A percentile compares a stretch with the other conserved stretches of the same genome.
phyloP scores from a whole-genome alignment of 257 asterid species.

The Primulina huaijiensis region DNA sequence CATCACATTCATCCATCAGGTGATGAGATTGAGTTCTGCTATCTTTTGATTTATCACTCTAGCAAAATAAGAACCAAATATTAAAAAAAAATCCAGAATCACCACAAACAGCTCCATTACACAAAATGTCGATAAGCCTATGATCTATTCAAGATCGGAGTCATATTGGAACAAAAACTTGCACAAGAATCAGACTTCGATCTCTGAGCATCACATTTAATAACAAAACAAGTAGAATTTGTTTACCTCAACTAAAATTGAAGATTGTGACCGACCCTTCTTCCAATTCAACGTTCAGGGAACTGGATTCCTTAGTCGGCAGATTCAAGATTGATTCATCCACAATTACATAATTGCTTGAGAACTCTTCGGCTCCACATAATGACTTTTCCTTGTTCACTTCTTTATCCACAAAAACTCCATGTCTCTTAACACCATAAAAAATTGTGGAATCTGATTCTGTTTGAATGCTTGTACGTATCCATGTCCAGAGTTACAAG shows the following conservation, averaged over 20 bases:
- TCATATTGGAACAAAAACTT: constrained; percentile 4
- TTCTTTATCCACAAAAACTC: not conserved
- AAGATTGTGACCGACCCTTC: constrained; percentile 22
- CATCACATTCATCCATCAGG: constrained; percentile 25
- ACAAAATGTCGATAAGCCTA: constrained; percentile 1
- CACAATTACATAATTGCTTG: not conserved
- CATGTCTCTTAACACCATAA: not conserved
- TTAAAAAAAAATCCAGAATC: not conserved
- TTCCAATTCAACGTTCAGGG: constrained; percentile 22
- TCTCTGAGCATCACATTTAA: constrained; percentile 14
- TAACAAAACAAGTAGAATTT: constrained; percentile 14
- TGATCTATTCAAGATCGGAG: not conserved
- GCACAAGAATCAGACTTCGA: constrained; percentile 6
- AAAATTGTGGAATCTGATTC: not conserved
- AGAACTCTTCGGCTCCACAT: not conserved
- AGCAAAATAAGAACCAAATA: constrained; percentile 26
- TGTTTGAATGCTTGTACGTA: not conserved
- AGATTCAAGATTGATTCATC: not conserved
- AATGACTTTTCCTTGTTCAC: not conserved
- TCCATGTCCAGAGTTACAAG: constrained; percentile 11
- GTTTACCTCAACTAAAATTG: constrained; percentile 26
- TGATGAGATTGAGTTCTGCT: constrained; percentile 24
- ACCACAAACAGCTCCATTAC: constrained; percentile 4
- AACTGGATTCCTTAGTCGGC: constrained; percentile 5
- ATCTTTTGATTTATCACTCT: constrained; percentile 32